Conservation (phyloP, 2,329 filamentous ascomycete genomes). For the Paracoccidioides brasiliensis region DNA sequence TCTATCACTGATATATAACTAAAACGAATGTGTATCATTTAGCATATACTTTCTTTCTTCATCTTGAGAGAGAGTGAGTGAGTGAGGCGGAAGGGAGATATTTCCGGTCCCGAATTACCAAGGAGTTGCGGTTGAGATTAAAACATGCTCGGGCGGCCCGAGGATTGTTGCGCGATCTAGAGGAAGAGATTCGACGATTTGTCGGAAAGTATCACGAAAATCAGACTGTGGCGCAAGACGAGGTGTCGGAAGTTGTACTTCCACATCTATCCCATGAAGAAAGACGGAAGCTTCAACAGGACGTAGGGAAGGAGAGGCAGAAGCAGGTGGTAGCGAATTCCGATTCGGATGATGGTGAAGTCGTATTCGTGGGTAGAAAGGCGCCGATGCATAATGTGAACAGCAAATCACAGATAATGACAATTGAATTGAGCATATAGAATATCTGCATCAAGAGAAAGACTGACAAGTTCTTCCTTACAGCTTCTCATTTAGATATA, state of each 20-base stretch:
- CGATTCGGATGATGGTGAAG: slow-evolving; percentile 46
- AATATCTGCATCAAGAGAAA: slow-evolving; percentile 47
- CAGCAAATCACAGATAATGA: slow-evolving; percentile 7
- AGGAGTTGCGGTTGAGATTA: slow-evolving; percentile 64
- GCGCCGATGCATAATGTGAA: slow-evolving; percentile 48
- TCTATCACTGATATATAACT: too few relatives aligned
- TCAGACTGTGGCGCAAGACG: slow-evolving; percentile 36
- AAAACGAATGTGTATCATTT: too few relatives aligned
- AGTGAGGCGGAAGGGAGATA: too few relatives aligned
- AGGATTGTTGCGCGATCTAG: slow-evolving; percentile 67
- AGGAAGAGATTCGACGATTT: slow-evolving; percentile 70
- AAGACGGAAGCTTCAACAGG: not conserved
- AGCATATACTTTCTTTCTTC: too few relatives aligned
- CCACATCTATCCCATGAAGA: slow-evolving; percentile 14
- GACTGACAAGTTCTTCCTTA: slow-evolving; percentile 47
- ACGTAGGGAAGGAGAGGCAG: not conserved
- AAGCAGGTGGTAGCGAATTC: too few relatives aligned
- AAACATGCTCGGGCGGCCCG: slow-evolving; percentile 71
- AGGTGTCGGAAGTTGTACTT: slow-evolving; percentile 34
- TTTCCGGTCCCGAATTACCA: slow-evolving; percentile 47
- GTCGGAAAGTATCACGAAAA: slow-evolving; percentile 48
- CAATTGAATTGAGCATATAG: slow-evolving; percentile 14
- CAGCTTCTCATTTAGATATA: slow-evolving; percentile 34
- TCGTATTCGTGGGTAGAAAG: slow-evolving; percentile 72
- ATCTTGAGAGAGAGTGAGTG: too few relatives aligned